A percentile compares a stretch with the other conserved stretches of the same genome.
phyloP scores from a whole-genome alignment of 164 flowering plant genomes.

The Sextonia rubra region DNA sequence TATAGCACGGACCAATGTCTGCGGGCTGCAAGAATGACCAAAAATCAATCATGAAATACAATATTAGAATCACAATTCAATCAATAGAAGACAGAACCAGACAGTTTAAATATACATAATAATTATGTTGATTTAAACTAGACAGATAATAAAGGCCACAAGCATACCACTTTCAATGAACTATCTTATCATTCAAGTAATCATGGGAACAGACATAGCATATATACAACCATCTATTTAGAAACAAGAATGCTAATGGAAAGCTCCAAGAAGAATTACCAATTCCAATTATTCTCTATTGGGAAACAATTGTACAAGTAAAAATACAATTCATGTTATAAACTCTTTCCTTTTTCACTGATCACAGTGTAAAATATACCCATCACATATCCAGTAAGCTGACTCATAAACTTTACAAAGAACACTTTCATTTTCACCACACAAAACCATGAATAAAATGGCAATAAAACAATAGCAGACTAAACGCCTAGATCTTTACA shows the following conservation, averaged over 20 bases:
- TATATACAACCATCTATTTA: neutral
- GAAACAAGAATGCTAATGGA: too few relatives aligned
- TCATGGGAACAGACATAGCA: neutral
- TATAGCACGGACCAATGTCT: slow-evolving; percentile 87
- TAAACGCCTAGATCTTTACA: too few relatives aligned
- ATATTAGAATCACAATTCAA: neutral
- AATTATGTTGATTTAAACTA: neutral
- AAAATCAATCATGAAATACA: neutral
- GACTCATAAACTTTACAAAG: too few relatives aligned
- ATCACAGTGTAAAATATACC: neutral
- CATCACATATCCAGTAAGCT: neutral
- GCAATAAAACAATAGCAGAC: too few relatives aligned
- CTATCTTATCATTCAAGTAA: neutral
- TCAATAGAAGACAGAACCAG: neutral
- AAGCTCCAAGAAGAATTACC: neutral
- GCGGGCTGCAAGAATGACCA: slow-evolving; percentile 69
- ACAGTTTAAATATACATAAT: neutral
- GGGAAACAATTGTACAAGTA: neutral
- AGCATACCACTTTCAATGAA: neutral
- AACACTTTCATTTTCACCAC: too few relatives aligned
- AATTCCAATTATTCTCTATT: too few relatives aligned
- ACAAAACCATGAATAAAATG: too few relatives aligned
- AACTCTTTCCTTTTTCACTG: neutral
- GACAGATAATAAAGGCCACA: neutral
- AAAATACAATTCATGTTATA: neutral